Conservation (phyloP, 306 rosid species). For the Cicer arietinum region DNA sequence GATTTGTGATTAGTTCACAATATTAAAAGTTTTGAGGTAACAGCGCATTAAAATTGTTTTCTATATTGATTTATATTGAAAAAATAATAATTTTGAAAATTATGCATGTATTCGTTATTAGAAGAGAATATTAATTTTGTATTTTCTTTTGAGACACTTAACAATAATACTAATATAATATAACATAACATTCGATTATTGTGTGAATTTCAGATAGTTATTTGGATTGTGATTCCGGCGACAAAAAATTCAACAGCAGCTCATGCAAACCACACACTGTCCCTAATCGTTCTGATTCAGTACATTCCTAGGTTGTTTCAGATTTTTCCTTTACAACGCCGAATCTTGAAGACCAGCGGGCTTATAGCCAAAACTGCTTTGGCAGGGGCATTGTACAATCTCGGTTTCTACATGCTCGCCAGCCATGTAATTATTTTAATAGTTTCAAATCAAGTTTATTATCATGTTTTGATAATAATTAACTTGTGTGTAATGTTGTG, state of each 20-base stretch:
- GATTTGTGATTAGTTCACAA: no score
- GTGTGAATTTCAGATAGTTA: slow-evolving; percentile 60
- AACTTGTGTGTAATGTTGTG: slow-evolving; percentile 36
- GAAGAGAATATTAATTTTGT: no score
- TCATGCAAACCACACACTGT: slow-evolving; percentile 72
- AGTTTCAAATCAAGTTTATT: not conserved
- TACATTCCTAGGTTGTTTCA: slow-evolving; percentile 74
- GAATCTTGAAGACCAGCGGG: slow-evolving; percentile 77
- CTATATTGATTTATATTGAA: no score
- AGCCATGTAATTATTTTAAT: slow-evolving; percentile 64
- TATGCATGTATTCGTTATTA: no score
- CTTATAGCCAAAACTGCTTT: slow-evolving; percentile 78
- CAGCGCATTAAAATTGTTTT: no score
- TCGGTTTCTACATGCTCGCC: slow-evolving; percentile 70
- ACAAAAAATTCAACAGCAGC: slow-evolving; percentile 59
- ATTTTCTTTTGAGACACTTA: no score
- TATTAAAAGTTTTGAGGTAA: no score
- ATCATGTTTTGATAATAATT: slow-evolving; percentile 17
- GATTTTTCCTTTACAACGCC: slow-evolving; percentile 73
- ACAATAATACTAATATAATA: no score
- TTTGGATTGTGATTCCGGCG: slow-evolving; percentile 83
- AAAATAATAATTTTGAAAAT: no score
- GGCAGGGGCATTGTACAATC: slow-evolving; percentile 87
- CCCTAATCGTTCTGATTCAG: slow-evolving; percentile 82
- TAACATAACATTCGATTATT: not conserved